Evolutionary conservation across 257 asterid genomes (phyloP).

Genomic region (Cinchona pubescens): DNA sequence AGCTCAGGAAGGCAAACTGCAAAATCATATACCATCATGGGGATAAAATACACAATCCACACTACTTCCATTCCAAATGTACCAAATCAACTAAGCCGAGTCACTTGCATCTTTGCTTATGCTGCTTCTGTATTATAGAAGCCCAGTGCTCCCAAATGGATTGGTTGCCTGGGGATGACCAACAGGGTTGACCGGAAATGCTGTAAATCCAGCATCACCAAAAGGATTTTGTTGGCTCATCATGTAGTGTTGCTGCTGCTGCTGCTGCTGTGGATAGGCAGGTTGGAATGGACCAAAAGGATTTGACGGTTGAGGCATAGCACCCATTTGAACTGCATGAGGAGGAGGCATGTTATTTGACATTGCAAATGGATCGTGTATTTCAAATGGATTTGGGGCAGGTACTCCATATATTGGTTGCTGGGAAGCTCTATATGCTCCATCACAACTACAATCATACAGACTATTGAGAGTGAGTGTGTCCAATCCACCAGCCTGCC

Average conservation of each 20-base stretch:
- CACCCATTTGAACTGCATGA: slow-evolving; percentile 52
- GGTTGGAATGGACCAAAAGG: slow-evolving; percentile 80
- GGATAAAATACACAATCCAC: slow-evolving; percentile 23
- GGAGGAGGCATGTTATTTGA: slow-evolving; percentile 46
- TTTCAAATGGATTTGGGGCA: slow-evolving; percentile 93
- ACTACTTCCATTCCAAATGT: slow-evolving; percentile 28
- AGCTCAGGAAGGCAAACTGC: slow-evolving; percentile 27
- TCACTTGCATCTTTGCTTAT: slow-evolving; percentile 29
- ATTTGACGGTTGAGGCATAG: slow-evolving; percentile 44
- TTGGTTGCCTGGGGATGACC: slow-evolving; percentile 59
- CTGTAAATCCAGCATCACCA: slow-evolving; percentile 60
- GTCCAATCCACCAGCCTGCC: slow-evolving; percentile 96
- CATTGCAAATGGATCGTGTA: slow-evolving; percentile 62
- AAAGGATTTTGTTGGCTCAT: slow-evolving; percentile 69
- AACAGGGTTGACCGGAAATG: slow-evolving; percentile 47
- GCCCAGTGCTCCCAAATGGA: slow-evolving; percentile 72
- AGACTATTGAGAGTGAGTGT: slow-evolving; percentile 76
- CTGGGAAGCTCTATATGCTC: slow-evolving; percentile 86
- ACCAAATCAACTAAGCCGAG: slow-evolving; percentile 47
- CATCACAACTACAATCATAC: slow-evolving; percentile 85
- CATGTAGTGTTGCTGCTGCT: slow-evolving; percentile 42
- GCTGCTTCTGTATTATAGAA: slow-evolving; percentile 38
- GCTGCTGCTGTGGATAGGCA: slow-evolving; percentile 53
- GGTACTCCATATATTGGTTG: slow-evolving; percentile 82
- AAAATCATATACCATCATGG: slow-evolving; percentile 9